Percentiles rank a stretch among this genome's conserved stretches.
phyloP scores from a whole-genome alignment of 2,329 filamentous ascomycete genomes.

The Dactylonectria macrodidyma region DNA sequence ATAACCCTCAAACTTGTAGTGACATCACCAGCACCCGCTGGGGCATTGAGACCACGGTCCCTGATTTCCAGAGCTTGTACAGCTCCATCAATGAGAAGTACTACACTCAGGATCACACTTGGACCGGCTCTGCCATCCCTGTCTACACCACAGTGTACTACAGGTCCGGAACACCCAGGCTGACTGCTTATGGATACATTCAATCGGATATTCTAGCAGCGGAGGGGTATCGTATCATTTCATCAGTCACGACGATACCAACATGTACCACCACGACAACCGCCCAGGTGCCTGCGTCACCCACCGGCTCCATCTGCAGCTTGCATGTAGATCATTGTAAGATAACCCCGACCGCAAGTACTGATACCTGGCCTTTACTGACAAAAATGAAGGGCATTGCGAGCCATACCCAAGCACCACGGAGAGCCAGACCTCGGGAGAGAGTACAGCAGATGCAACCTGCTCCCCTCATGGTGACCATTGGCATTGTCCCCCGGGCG shows the following conservation, averaged over 20 bases:
- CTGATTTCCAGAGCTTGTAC: constrained; percentile 35
- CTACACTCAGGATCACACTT: constrained; percentile 39
- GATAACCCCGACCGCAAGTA: background rate
- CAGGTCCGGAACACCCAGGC: constrained; percentile 30
- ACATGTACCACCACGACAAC: constrained; percentile 24
- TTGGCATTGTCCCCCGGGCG: background rate
- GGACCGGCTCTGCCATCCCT: constrained; percentile 36
- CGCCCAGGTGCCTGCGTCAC: constrained; percentile 21
- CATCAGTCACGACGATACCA: constrained; percentile 15
- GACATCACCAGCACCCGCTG: constrained; percentile 38
- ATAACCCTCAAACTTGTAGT: background rate
- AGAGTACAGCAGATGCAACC: background rate
- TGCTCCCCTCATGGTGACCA: constrained; percentile 24
- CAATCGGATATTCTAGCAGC: constrained; percentile 38
- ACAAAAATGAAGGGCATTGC: constrained; percentile 32
- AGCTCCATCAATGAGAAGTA: constrained; percentile 40
- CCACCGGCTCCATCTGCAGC: constrained; percentile 26
- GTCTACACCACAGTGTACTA: constrained; percentile 34
- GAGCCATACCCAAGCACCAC: constrained; percentile 18
- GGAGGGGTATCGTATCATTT: constrained; percentile 41
- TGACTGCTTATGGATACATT: constrained; percentile 42
- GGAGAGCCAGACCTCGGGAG: background rate
- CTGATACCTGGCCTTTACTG: background rate
- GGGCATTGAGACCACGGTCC: constrained; percentile 40
- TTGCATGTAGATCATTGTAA: constrained; percentile 24